Evolutionary conservation across 805 yeast species (phyloP), one percentile per base, ranked within the genome.

Genomic region (Candida arabinofermentans): DNA sequence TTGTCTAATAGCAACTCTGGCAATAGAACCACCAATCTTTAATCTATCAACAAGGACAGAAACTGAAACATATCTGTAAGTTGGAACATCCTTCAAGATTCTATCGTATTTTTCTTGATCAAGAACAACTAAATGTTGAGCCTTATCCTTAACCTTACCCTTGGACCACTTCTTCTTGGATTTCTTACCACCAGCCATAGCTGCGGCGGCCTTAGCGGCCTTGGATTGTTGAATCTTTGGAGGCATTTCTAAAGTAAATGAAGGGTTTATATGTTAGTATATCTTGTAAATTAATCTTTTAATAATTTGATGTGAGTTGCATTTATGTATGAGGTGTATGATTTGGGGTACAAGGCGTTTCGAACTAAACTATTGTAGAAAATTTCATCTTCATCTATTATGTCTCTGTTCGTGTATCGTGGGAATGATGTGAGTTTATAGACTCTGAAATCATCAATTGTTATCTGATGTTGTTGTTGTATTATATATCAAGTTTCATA

Each of bases 131-230:
- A 89, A 83, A 83, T 93, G 99, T 74, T 87, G 91, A 65, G 99
- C 98, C 95, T 86, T 91, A 79, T 93, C 99, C 90, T 95, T 93
- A 75, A 89, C 96, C 84, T 95, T 89, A 77, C 96, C 96, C 84
- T 91, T 90, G 86, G 95, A 86, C 99, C 98, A 93, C 96, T 93
- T 93, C 95, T 93, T 91, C 89, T 93, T 93, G 76, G 96, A 88
- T 72, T 91, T 89, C 86, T 90, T 90, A 84, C 97, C 96, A 86
- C 97, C 97, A 74, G 97, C 96, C 84, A 88, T 80, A 74, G 97
- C 98, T 80, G 98, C 98, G 69, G 98, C 97, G 70, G 96, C 96
- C 82, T 91, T 91, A 70, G 96, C 97, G 76, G 97, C 97, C 81
- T 91, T 91, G 69, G 96, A 85, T 76, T 88, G 90, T 83, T 91